These are phyloP conservation scores for Digitaria exilis DNA, from an alignment of 202 grass and related monocot genomes.

Conservation along the genomic window DNA sequence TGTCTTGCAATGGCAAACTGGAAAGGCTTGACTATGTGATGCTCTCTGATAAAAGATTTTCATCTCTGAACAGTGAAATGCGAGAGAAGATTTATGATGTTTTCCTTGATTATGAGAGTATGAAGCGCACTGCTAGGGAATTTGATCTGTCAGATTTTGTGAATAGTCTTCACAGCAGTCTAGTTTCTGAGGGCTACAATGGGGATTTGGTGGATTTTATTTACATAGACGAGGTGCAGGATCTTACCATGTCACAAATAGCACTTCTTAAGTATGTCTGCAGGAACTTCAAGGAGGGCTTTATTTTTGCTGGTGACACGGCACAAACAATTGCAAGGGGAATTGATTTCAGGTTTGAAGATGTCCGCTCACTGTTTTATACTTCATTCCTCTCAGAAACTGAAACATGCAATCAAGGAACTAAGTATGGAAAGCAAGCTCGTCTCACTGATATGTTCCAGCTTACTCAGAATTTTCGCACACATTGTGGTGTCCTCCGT, in stretches of 20 bases:
- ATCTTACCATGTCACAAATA: conserved; percentile 82
- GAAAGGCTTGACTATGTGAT: conserved; percentile 58
- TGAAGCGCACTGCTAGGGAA: conserved; percentile 57
- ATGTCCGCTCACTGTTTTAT: conserved; percentile 83
- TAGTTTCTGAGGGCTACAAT: conserved; percentile 49
- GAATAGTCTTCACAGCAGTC: conserved; percentile 51
- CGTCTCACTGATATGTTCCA: conserved; percentile 67
- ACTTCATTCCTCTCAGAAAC: conserved; percentile 57
- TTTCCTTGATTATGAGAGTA: conserved; percentile 78
- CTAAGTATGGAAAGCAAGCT: conserved; percentile 47
- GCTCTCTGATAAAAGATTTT: conserved; percentile 73
- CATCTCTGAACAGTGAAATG: conserved; percentile 52
- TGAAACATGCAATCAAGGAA: conserved; percentile 24
- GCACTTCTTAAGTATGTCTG: conserved; percentile 79
- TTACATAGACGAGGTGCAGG: conserved; percentile 96
- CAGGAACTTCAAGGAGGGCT: conserved; percentile 79
- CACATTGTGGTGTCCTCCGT: conserved; percentile 76
- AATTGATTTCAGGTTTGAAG: conserved; percentile 90
- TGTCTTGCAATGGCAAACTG: conserved; percentile 28
- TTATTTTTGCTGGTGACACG: conserved; percentile 87
- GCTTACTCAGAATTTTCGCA: conserved; percentile 85
- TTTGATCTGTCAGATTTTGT: conserved; percentile 94
- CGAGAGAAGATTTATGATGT: conserved; percentile 73
- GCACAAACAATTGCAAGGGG: conserved; percentile 92
- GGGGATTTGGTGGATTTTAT: conserved; percentile 63